These are phyloP conservation scores for Syncephalastrum monosporum DNA, from an alignment of 371 early-diverging fungal genomes.

Conservation along the genomic window DNA sequence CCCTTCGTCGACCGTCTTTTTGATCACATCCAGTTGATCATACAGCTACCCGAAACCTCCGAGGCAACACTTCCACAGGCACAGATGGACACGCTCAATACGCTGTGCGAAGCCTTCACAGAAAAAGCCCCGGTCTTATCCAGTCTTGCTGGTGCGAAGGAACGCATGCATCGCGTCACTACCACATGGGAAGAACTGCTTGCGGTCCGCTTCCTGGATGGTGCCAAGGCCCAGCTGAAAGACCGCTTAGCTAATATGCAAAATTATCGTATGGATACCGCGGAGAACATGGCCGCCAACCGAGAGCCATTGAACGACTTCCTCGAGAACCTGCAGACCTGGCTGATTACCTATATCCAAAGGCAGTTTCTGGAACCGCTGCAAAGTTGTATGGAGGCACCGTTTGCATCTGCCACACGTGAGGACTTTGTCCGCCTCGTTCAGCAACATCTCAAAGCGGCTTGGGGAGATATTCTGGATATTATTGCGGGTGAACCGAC, in stretches of 20 bases:
- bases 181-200: too few relatives aligned
- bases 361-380: constrained; percentile 9
- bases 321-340: constrained; percentile 40
- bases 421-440: constrained; percentile 2
- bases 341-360: constrained; percentile 25
- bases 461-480: constrained; percentile 26
- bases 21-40: neutral
- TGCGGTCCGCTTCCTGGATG: too few relatives aligned
- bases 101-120: too few relatives aligned
- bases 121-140: too few relatives aligned
- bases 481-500: constrained; percentile 20
- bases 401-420: neutral
- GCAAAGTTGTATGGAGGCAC: constrained; percentile 2
- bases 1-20: constrained; percentile 26
- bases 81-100: too few relatives aligned
- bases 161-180: too few relatives aligned
- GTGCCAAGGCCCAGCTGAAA: too few relatives aligned
- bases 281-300: constrained; percentile 10
- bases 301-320: constrained; percentile 17
- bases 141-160: too few relatives aligned
- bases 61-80: neutral
- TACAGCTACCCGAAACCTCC: too few relatives aligned
- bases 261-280: constrained; percentile 9
- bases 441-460: constrained; percentile 21
- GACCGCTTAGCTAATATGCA: too few relatives aligned